Conservation (phyloP, 2,329 filamentous ascomycete genomes). For the Fonsecaea monophora region DNA sequence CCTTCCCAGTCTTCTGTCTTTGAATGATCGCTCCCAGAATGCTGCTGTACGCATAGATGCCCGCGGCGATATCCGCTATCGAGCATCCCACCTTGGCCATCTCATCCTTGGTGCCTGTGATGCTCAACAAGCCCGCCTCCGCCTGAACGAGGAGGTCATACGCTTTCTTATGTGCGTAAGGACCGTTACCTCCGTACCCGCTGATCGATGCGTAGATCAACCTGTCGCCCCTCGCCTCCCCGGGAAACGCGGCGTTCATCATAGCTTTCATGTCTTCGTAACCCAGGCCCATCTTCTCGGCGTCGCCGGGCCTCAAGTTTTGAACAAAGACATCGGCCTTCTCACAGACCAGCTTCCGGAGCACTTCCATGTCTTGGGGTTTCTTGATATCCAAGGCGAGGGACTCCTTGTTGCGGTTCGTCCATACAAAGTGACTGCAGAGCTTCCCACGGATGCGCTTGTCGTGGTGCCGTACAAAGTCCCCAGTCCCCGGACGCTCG, state of each 20-base stretch:
- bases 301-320: slow-evolving; percentile 61
- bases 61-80: slow-evolving; percentile 62
- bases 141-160: slow-evolving; percentile 64
- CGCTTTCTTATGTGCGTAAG: slow-evolving; percentile 62
- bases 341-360: slow-evolving; percentile 52
- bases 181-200: slow-evolving; percentile 60
- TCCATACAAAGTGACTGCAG: slow-evolving; percentile 64
- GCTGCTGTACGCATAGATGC: slow-evolving; percentile 60
- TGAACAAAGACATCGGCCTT: slow-evolving; percentile 61
- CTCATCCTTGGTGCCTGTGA: slow-evolving; percentile 55
- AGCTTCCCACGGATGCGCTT: slow-evolving; percentile 56
- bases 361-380: slow-evolving; percentile 50
- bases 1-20: slow-evolving; percentile 57
- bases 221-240: slow-evolving; percentile 46
- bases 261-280: slow-evolving; percentile 50
- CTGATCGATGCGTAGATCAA: slow-evolving; percentile 64
- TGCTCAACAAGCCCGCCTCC: slow-evolving; percentile 60
- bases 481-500: slow-evolving; percentile 59
- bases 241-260: slow-evolving; percentile 36
- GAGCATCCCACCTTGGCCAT: slow-evolving; percentile 62
- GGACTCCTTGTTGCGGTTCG: slow-evolving; percentile 62
- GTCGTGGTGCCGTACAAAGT: slow-evolving; percentile 62
- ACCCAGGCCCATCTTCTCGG: slow-evolving; percentile 56
- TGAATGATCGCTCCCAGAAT: slow-evolving; percentile 60
- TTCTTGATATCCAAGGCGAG: slow-evolving; percentile 60